Base-by-base conservation (phyloP, 176 grass and related monocot genomes). In the Metroxylon sagu region DNA sequence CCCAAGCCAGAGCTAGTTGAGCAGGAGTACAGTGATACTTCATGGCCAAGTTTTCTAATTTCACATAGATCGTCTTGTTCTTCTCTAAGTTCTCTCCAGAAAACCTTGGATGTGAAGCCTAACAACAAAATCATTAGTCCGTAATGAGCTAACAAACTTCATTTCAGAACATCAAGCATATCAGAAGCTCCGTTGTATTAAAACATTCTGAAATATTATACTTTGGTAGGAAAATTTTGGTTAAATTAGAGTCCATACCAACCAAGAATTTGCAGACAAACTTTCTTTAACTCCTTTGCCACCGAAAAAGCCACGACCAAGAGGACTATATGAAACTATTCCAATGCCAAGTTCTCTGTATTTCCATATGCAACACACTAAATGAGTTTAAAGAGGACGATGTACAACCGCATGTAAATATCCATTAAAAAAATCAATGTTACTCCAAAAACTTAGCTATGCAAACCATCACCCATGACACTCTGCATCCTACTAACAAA, bases 321-420 rank as follows among this genome's bases (percentile, higher is more conserved):
- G 61, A 48, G 61, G 61, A 8, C 61, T 63, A 4, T 49, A 63
- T 25, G 61, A 3, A 48, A 63, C 61, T 49, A 63, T 63, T 19
- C 39, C 61, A 49, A 63, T 63, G 16, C 61, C 61, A 17, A 63
- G 18, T 43, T 19, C 19, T 18, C 28, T 62, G 29, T 10, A 43
- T 43, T 43, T 43, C 35, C 10, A 43, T 43, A 43, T 43, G 35
- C 35, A 43, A 43, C 14, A 43, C 8, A 14, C 8, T 14, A 14
- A 43, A 43, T 43, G 35, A 43, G 14, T 43, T 12, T 12, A 12
- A 43, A 14, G 2, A 43, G 35, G 35, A 43, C 35, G 3, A 43
- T 12, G 35, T 12, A 43, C 2, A 14, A 14, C 35, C 6, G 8
- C 35, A 43, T 14, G 35, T 43, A 43, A 43, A 43, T 43, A 43